These are phyloP conservation scores for Viola pubescens DNA, from an alignment of 441 rosid genomes.

Conservation along the genomic window DNA sequence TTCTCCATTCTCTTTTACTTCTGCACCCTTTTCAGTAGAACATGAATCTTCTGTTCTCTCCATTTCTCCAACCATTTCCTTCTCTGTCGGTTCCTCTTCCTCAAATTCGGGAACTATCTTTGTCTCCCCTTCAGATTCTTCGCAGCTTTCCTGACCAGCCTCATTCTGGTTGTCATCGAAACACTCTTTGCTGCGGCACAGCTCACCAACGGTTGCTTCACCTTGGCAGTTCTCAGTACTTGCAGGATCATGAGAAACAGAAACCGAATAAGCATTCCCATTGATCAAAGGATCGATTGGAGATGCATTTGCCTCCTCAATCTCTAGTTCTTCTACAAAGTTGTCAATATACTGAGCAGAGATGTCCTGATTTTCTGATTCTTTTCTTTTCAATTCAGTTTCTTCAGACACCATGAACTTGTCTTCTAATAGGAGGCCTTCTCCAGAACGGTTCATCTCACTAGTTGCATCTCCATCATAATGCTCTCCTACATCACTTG, in stretches of 20 bases:
- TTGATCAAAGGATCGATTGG: slow-evolving; percentile 9
- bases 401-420: slow-evolving; percentile 15
- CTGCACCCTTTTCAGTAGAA: slow-evolving; percentile 2
- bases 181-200: slow-evolving; percentile 10
- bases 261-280: slow-evolving; percentile 5
- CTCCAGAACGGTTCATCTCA: slow-evolving; percentile 12
- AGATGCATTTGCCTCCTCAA: slow-evolving; percentile 13
- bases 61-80: slow-evolving; percentile 14
- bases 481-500: slow-evolving; percentile 10
- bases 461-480: slow-evolving; percentile 13
- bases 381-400: slow-evolving; percentile 10
- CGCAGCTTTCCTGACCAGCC: slow-evolving; percentile 13
- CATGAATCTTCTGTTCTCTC: slow-evolving; percentile 16
- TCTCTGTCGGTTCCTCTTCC: slow-evolving; percentile 12
- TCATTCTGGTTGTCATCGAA: slow-evolving; percentile 13
- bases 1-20: slow-evolving; percentile 9
- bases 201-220: slow-evolving; percentile 18
- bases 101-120: slow-evolving; percentile 9
- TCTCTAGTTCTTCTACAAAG: slow-evolving; percentile 6
- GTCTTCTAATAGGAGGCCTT: slow-evolving; percentile 17
- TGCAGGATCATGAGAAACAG: slow-evolving; percentile 12
- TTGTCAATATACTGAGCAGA: slow-evolving; percentile 14
- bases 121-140: slow-evolving; percentile 17
- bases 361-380: slow-evolving; percentile 17
- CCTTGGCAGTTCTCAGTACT: slow-evolving; percentile 6